A percentile compares a stretch with the other conserved stretches of the same genome.
phyloP scores from a whole-genome alignment of 208 protist genomes.

The Leptomonas pyrrhocoris region DNA sequence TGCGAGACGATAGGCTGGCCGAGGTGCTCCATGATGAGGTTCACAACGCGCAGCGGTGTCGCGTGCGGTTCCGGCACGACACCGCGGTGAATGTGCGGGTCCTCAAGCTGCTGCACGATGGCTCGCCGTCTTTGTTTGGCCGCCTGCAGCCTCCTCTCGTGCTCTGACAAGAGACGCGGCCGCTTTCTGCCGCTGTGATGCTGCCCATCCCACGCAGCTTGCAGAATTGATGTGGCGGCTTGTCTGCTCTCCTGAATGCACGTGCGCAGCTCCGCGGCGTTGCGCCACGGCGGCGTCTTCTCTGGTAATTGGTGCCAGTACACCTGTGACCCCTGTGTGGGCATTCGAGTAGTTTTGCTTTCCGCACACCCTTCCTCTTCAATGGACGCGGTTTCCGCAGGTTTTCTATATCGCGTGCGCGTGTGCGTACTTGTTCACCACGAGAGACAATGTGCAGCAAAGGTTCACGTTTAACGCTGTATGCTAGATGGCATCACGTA shows the following conservation, averaged over 20 bases:
- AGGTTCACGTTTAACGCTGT: too few species aligned
- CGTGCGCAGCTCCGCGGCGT: slow-evolving; percentile 12
- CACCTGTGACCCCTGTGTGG: slow-evolving; percentile 31
- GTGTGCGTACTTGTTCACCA: too few species aligned
- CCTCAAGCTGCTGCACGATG: slow-evolving; percentile 12
- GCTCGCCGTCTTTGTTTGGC: not conserved
- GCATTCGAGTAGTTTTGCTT: too few species aligned
- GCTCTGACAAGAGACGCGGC: not conserved
- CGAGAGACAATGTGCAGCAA: too few species aligned
- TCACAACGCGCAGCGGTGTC: slow-evolving; percentile 55
- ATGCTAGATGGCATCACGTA: too few species aligned
- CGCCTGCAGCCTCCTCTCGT: not conserved
- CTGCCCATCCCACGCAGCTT: slow-evolving; percentile 2
- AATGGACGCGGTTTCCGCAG: too few species aligned
- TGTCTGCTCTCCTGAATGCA: slow-evolving; percentile 20
- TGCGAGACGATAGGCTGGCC: slow-evolving; percentile 21
- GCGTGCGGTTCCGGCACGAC: slow-evolving; percentile 62
- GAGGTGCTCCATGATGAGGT: slow-evolving; percentile 61
- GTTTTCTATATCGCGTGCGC: too few species aligned
- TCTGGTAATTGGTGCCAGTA: slow-evolving; percentile 31
- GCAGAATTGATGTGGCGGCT: not conserved
- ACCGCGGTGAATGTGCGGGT: slow-evolving; percentile 25
- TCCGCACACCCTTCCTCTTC: not conserved
- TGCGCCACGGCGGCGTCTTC: slow-evolving; percentile 24
- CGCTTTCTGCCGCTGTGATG: not conserved